Evolutionary conservation across 2,329 filamentous ascomycete species (phyloP), one percentile per base, ranked within the genome.

Genomic region (Rhynchosporium graminicola): DNA sequence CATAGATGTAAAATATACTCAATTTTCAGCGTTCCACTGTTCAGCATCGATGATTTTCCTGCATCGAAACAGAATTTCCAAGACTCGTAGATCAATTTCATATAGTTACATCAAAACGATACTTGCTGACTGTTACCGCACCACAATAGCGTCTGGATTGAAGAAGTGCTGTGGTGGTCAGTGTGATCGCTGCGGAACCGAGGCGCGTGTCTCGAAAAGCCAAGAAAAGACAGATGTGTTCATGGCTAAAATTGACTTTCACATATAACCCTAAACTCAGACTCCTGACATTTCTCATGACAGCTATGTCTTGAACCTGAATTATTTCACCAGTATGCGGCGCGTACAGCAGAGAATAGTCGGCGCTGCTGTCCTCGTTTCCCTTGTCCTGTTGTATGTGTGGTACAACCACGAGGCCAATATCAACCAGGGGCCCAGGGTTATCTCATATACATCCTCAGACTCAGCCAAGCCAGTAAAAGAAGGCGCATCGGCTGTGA

Each of bases 331-430:
- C 15, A 57, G 36, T 29, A 57, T 61, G 60, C 43, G 38, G 28
- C 60, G 60, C 26, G 51, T 43, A 33, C 61, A 64, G 43, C 59
- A 59, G 46, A 62, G 61, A 45, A 36, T 64, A 43, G 57, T 38
- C 13, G 64, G 45, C 45, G 38, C 63, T 46, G 61, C 61, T 38
- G 15, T 62, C 26, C 42, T 60, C 15, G 38, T 64, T 28, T 47
- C 54, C 57, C 13, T 68, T 33, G 20, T 64, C n/a, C 47, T 67
- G 5, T n/a, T 60, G 3, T 62, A 58, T 43, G 12, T n/a, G 36
- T 61, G 56, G 48, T 59, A 57, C 45, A 52, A 51, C 46, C 12
- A 31, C 47, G 43, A 57, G 7, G 33, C 45, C n/a, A 31, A 56
- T n/a, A 29, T 66, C 62, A 59, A 29, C 62, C 33, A 36, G 6